A percentile compares a stretch with the other conserved stretches of the same genome.
Evolutionary conservation across 140 eudicot genomes (phyloP).

Genomic region (Cichorium intybus): DNA sequence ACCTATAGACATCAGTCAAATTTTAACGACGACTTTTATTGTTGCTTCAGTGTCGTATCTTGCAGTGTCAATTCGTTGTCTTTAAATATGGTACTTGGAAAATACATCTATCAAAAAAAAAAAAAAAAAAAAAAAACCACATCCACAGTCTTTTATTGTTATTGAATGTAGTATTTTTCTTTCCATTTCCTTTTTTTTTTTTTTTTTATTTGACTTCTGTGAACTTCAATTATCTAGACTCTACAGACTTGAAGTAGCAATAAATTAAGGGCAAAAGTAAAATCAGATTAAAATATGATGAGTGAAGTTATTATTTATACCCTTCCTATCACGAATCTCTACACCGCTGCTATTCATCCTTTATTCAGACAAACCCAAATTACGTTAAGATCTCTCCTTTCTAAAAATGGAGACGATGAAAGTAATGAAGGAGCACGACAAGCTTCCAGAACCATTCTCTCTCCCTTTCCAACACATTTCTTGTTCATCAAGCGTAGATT

Average conservation of each 20-base stretch:
- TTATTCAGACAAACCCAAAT: slow-evolving; percentile 10
- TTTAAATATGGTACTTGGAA: too few species aligned
- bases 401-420: slow-evolving; percentile 24
- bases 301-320: slow-evolving; percentile 27
- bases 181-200: too few species aligned
- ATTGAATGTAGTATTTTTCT: too few species aligned
- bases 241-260: background rate
- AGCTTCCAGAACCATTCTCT: slow-evolving; percentile 31
- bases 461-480: slow-evolving; percentile 1
- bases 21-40: too few species aligned
- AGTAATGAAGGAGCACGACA: slow-evolving; percentile 28
- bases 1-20: too few species aligned
- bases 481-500: slow-evolving; percentile 9
- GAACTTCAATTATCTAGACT: background rate
- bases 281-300: background rate
- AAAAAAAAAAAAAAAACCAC: too few species aligned
- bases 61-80: too few species aligned
- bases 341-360: slow-evolving; percentile 15
- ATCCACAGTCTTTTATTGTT: too few species aligned
- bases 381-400: background rate
- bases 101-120: too few species aligned
- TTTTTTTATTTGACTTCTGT: too few species aligned
- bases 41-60: too few species aligned
- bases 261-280: background rate
- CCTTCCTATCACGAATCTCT: slow-evolving; percentile 30